Base-by-base conservation (phyloP, 805 yeast genomes). In the Yarrowia alimentaria region DNA sequence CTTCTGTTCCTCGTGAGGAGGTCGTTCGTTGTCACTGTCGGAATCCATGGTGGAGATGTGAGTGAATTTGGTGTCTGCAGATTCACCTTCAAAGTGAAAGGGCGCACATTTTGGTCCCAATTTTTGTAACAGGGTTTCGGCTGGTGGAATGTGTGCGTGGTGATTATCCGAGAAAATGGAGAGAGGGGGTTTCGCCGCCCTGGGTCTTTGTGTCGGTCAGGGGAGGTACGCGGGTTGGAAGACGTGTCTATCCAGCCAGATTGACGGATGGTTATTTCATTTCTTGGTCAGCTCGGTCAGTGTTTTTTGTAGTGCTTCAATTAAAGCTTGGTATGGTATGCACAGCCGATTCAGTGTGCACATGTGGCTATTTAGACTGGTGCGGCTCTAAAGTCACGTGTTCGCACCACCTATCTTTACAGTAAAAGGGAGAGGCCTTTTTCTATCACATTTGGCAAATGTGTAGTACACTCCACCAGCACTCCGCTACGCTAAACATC, bases 21-120 rank as follows among this genome's bases (percentile, higher is more conserved):
- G 57, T 54, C 57, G 56, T 47, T 61, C 67, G 49, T 58, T 56
- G 28, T 65, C 69, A 53, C 67, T 64, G 56, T 66, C 70, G 26
- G 51, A 47, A 54, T 43, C 50, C 50, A 43, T 43, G 13, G n/a
- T 19, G 22, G 30, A 8, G 22, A 16, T 13, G 33, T 40, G 47
- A 19, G 47, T 40, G 47, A 40, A 40, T 40, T 22, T 11, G 30
- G 29, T 25, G 10, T 10, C 24, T n/a, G n/a, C n/a, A n/a, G n/a
- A n/a, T n/a, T n/a, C n/a, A n/a, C n/a, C n/a, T n/a, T n/a, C n/a
- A n/a, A n/a, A n/a, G n/a, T 12, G n/a, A 24, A 24, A 37, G 43
- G 43, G 43, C 30, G 43, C 30, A 37, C 17, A 21, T 17, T n/a
- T 17, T 14, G 30, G 24, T 30, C 43, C 43, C 24, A 37, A 3